A percentile compares a stretch with the other conserved stretches of the same genome.
phyloP scores from a whole-genome alignment of 75 land plant genomes.

The Pseudotsuga menziesii region DNA sequence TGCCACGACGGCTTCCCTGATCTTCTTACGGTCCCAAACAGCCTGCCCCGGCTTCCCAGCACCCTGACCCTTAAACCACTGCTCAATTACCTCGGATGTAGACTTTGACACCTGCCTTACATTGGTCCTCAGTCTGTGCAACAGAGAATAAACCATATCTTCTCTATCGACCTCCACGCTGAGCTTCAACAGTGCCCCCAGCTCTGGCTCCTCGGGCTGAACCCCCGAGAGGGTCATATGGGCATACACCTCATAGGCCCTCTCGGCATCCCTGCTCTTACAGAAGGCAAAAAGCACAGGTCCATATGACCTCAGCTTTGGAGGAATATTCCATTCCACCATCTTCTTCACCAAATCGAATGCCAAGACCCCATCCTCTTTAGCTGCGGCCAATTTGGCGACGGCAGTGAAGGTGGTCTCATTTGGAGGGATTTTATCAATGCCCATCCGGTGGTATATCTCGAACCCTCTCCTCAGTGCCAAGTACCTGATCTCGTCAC shows the following conservation, averaged over 20 bases:
- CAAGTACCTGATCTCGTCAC: constrained; percentile 33
- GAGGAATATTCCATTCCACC: constrained; percentile 55
- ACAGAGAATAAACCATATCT: constrained; percentile 72
- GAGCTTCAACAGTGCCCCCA: constrained; percentile 60
- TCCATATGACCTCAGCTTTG: constrained; percentile 74
- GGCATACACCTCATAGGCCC: constrained; percentile 78
- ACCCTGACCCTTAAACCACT: constrained; percentile 65
- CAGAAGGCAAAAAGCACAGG: constrained; percentile 71
- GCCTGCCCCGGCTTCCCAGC: constrained; percentile 53
- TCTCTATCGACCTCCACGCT: constrained; percentile 46
- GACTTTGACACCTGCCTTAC: constrained; percentile 60
- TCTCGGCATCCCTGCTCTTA: constrained; percentile 48
- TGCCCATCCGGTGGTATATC: constrained; percentile 65
- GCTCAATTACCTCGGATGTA: constrained; percentile 53
- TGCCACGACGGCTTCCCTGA: constrained; percentile 37
- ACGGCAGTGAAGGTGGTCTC: constrained; percentile 89
- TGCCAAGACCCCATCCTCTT: constrained; percentile 78
- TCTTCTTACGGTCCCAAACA: constrained; percentile 34
- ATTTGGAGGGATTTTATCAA: constrained; percentile 52
- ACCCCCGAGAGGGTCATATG: constrained; percentile 78
- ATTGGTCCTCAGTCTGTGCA: constrained; percentile 72
- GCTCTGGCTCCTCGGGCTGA: constrained; percentile 75
- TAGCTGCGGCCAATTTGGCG: constrained; percentile 83
- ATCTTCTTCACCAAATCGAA: constrained; percentile 90
- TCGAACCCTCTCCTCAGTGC: constrained; percentile 67